Percentiles rank a stretch among this genome's conserved stretches.
Evolutionary conservation across 2,329 filamentous ascomycete genomes (phyloP).

Genomic region (Coniochaeta sp.): DNA sequence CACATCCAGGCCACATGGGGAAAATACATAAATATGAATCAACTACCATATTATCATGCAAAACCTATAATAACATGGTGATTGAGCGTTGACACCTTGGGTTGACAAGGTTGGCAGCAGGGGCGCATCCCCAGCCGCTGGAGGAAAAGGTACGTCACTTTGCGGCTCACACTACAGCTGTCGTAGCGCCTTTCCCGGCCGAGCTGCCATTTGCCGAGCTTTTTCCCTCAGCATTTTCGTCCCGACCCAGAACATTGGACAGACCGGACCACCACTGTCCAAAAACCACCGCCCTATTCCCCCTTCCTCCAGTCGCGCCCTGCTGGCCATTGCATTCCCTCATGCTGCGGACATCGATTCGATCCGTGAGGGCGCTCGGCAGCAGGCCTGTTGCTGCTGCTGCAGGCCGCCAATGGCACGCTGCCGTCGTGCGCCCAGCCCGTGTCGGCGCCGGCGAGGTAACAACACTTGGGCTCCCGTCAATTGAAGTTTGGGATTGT

Average conservation of each 20-base stretch:
- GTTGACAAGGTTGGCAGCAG: no score
- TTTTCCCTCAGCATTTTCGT: conserved; percentile 19
- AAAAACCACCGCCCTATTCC: conserved; percentile 12
- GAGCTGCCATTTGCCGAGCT: conserved; percentile 14
- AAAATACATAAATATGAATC: no score
- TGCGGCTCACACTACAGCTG: not conserved
- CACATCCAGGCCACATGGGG: no score
- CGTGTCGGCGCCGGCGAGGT: conserved; percentile 29
- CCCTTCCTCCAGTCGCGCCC: conserved; percentile 16
- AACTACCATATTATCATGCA: no score
- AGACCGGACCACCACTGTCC: conserved; percentile 18
- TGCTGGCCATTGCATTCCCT: conserved; percentile 41
- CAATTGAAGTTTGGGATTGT: conserved; percentile 7
- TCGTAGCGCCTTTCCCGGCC: not conserved
- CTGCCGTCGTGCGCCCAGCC: conserved; percentile 27
- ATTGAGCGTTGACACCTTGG: not conserved
- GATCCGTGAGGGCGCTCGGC: conserved; percentile 53
- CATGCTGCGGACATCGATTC: conserved; percentile 65
- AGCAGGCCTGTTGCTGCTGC: conserved; percentile 44
- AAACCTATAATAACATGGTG: no score
- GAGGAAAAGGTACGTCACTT: conserved; percentile 1
- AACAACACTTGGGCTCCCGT: conserved; percentile 15
- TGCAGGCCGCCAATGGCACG: conserved; percentile 52
- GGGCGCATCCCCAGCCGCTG: no score
- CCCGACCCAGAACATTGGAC: not conserved